Evolutionary conservation across 768 basidiomycete species (phyloP).

Genomic region (Pisolithus marmoratus): DNA sequence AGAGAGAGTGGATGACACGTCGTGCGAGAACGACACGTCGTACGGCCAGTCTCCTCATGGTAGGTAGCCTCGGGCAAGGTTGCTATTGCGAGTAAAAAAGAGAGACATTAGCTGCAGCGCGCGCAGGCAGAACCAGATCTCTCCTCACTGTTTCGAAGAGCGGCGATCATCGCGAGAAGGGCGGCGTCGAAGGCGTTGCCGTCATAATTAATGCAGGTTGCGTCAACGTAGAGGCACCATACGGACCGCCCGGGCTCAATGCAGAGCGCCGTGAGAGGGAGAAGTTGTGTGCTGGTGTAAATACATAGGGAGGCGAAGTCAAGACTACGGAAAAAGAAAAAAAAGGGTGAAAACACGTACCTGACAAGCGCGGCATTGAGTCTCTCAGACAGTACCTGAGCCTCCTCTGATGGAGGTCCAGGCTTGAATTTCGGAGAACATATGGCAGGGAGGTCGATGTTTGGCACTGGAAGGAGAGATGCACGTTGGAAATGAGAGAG

Average conservation of each 20-base stretch:
- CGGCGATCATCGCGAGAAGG: constrained; percentile 80
- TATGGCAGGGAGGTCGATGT: constrained; percentile 88
- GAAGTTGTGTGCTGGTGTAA: constrained; percentile 49
- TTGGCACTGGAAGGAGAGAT: constrained; percentile 64
- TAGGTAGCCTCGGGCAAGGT: constrained; percentile 62
- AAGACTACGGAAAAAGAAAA: not conserved
- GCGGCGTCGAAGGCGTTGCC: constrained; percentile 93
- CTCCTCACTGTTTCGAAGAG: constrained; percentile 74
- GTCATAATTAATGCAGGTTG: constrained; percentile 95
- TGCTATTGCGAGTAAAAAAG: constrained; percentile 37
- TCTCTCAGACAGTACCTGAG: constrained; percentile 82
- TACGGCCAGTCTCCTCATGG: constrained; percentile 56
- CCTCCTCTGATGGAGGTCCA: constrained; percentile 92
- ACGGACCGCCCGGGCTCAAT: constrained; percentile 77
- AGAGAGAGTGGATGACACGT: constrained; percentile 42
- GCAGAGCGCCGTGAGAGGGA: constrained; percentile 65
- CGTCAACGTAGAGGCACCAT: constrained; percentile 95
- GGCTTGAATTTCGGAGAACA: constrained; percentile 94
- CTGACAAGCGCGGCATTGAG: constrained; percentile 72
- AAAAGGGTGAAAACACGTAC: constrained; percentile 38
- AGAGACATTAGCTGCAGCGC: not conserved
- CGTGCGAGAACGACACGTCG: constrained; percentile 49
- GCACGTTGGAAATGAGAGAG: not conserved
- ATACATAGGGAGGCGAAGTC: not conserved
- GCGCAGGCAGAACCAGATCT: not conserved